Percentiles rank a stretch among this genome's conserved stretches.
phyloP scores from a whole-genome alignment of 2,329 filamentous ascomycete genomes.

The Cladophialophora psammophila region DNA sequence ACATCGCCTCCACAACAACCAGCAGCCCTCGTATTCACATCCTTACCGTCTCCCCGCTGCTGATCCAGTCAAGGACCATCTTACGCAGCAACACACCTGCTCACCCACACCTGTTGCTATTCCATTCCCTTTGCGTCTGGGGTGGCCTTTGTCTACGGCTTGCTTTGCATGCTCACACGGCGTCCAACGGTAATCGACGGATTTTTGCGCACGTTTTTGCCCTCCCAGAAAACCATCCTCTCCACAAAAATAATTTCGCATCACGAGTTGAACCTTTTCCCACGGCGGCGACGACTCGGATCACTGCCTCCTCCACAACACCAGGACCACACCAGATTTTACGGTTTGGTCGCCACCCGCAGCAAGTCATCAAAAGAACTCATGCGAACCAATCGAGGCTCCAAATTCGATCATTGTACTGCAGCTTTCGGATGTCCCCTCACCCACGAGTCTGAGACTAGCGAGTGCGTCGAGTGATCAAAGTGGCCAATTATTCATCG shows the following conservation, averaged over 20 bases:
- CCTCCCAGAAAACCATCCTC: conserved; percentile 8
- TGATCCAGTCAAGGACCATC: neutral
- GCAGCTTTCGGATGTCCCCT: conserved; percentile 21
- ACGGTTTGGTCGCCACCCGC: conserved; percentile 21
- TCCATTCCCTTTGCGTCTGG: neutral
- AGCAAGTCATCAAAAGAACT: conserved; percentile 24
- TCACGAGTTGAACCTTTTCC: conserved; percentile 4
- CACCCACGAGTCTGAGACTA: conserved; percentile 26
- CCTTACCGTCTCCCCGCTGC: neutral
- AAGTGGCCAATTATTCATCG: conserved; percentile 26
- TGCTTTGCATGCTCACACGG: neutral
- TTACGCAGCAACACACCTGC: conserved; percentile 3
- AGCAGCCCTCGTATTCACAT: neutral
- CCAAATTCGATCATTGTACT: conserved; percentile 17
- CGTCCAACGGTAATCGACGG: conserved; percentile 3
- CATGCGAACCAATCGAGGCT: conserved; percentile 34
- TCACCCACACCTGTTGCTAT: neutral
- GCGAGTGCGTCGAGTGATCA: conserved; percentile 5
- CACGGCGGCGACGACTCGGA: conserved; percentile 8
- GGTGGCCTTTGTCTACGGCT: neutral
- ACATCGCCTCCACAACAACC: neutral
- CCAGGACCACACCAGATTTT: conserved; percentile 11
- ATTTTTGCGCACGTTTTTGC: neutral
- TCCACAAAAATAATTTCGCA: conserved; percentile 10
- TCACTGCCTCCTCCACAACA: conserved; percentile 3